A percentile compares a stretch with the other conserved stretches of the same genome.
These are phyloP conservation scores for Sisymbrium altissimum DNA, from an alignment of 345 rosid genomes.

Conservation along the genomic window DNA sequence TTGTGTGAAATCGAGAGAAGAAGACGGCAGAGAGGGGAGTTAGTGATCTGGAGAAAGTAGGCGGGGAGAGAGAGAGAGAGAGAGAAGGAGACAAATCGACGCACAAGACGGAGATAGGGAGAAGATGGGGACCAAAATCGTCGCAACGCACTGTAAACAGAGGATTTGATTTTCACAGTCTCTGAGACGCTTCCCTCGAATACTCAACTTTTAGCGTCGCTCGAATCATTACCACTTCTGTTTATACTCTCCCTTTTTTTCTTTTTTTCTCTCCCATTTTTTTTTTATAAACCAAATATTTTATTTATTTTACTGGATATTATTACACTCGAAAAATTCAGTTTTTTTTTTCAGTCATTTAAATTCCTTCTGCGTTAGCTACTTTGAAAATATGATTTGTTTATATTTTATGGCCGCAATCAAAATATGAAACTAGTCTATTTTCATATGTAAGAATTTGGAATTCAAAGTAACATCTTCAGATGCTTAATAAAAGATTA, in stretches of 20 bases:
- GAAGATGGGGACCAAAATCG: conserved; percentile 22
- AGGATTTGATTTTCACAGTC: conserved; percentile 30
- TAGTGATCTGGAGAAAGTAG: conserved; percentile 3
- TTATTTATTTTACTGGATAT: neutral
- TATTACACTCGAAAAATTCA: too few species aligned
- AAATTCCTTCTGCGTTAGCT: too few species aligned
- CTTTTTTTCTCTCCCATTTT: neutral
- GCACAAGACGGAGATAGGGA: conserved; percentile 21
- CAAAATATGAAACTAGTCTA: too few species aligned
- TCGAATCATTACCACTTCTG: conserved; percentile 12
- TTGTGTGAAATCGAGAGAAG: conserved; percentile 10
- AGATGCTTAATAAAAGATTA: too few species aligned
- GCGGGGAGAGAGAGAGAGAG: conserved; percentile 4
- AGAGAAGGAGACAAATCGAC: conserved; percentile 26
- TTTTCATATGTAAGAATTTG: too few species aligned
- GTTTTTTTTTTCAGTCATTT: too few species aligned
- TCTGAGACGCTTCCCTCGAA: conserved; percentile 31
- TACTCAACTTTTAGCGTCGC: conserved; percentile 17
- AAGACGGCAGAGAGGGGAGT: neutral
- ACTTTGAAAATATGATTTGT: too few species aligned
- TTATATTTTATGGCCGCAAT: too few species aligned
- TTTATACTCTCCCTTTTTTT: neutral
- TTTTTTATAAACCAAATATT: neutral
- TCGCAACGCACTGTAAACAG: conserved; percentile 20
- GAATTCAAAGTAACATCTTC: too few species aligned